Evolutionary conservation across 768 basidiomycete genomes (phyloP), one percentile per base, ranked within the genome.

Genomic region (Rhodotorula taiwanensis): DNA sequence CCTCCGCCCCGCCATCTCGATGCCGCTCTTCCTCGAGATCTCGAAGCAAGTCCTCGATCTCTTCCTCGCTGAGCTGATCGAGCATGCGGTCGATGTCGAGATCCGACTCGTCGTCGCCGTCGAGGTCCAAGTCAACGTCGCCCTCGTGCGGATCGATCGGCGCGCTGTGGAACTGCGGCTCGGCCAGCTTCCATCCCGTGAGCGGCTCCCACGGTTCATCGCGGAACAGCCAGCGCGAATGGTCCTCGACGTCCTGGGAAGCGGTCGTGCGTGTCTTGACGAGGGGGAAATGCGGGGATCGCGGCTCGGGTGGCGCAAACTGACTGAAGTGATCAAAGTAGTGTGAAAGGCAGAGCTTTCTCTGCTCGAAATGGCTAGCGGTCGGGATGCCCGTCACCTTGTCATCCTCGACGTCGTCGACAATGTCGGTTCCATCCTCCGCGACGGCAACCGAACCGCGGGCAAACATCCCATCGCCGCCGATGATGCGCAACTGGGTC

Each of bases 221-320:
- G 3, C 13, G 14, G 31, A 23, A 50, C 28, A 69, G 27, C 67
- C 63, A 64, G n/a, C 67, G 33, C 33, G 63, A 54, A 31, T 64
- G 62, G 41, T 69, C 67, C 39, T 55, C 52, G 27, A 69, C 67
- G 39, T 69, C 67, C 52, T 62, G 56, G 27, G 56, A 48, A 21
- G 55, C 44, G 15, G 60, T 41, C 20, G 56, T 47, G 0, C 18
- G 7, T 16, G 67, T 55, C 39, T 55, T 50, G 45, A 55, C 8
- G 36, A 69, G 63, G 13, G 67, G 67, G 48, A 25, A 68, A 41
- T 62, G 55, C 0, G 11, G 10, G 16, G 48, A 28, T 14, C 33
- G 10, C 9, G 25, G 20, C 6, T 21, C 13, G 6, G 47, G 8
- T 6, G 55, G 62, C 15, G 63, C 62, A n/a, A 34, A 55, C 5